Evolutionary conservation across 306 rosid species (phyloP).

Genomic region (Pyrus pyrifolia): DNA sequence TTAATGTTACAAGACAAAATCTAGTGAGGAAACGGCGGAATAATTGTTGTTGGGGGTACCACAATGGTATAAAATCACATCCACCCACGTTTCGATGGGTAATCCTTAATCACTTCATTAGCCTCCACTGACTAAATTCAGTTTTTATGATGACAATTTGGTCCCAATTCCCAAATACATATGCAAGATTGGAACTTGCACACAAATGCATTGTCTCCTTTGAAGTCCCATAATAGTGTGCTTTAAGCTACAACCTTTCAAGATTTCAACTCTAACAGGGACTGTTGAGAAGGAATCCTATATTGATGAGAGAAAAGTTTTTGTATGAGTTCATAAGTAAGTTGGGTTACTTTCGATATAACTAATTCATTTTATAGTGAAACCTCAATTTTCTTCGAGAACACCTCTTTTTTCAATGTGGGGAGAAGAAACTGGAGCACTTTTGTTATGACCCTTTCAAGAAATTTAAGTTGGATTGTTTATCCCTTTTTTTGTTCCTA

Average conservation of each 20-base stretch:
- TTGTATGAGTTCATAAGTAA: no score
- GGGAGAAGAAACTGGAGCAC: no score
- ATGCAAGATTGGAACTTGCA: not conserved
- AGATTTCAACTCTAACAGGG: no score
- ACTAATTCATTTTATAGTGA: rapidly evolving
- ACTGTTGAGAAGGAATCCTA: no score
- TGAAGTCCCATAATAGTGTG: not conserved
- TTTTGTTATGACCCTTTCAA: no score
- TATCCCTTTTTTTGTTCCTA: no score
- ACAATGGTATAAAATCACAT: conserved; percentile 1
- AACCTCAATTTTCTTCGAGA: no score
- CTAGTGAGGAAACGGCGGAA: conserved; percentile 57
- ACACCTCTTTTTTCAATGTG: no score
- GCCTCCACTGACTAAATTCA: conserved; percentile 28
- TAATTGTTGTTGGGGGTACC: conserved; percentile 30
- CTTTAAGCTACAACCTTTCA: not conserved
- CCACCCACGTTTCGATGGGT: conserved; percentile 17
- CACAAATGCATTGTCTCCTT: not conserved
- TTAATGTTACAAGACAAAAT: conserved; percentile 16
- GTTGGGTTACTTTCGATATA: no score
- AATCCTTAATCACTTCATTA: conserved; percentile 24
- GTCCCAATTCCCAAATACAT: conserved; percentile 17
- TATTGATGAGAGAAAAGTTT: no score
- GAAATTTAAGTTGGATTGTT: no score
- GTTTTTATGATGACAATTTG: not conserved